These are phyloP conservation scores for Backusella morwellensis DNA, from an alignment of 192 early-diverging fungal genomes.

Conservation along the genomic window DNA sequence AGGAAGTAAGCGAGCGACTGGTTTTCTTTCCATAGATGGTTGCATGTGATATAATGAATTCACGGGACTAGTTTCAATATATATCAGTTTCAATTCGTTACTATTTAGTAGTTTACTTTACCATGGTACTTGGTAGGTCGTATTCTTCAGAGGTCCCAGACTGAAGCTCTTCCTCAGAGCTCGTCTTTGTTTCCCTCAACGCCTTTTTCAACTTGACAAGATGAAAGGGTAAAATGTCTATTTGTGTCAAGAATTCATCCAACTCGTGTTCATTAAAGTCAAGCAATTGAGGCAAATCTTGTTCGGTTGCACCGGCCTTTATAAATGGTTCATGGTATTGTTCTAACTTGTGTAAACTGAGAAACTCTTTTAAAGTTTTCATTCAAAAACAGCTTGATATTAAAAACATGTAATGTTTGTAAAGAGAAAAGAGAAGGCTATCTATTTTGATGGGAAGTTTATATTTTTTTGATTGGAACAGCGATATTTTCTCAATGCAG, in stretches of 20 bases:
- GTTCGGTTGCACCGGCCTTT: constrained; percentile 48
- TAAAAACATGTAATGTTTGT: not conserved
- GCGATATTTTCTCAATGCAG: not conserved
- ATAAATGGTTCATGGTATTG: constrained; percentile 45
- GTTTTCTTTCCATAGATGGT: constrained; percentile 56
- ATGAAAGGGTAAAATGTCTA: constrained; percentile 55
- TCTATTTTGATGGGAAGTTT: not conserved
- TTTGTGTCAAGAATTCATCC: constrained; percentile 41
- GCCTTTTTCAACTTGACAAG: constrained; percentile 46
- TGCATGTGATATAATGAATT: constrained; percentile 49
- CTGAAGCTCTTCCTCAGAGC: constrained; percentile 13
- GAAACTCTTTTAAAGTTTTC: constrained; percentile 43
- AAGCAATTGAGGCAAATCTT: constrained; percentile 45
- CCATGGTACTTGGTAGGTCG: not conserved
- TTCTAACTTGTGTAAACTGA: constrained; percentile 47
- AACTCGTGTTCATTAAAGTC: constrained; percentile 53
- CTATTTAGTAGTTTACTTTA: not conserved
- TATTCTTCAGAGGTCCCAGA: not conserved
- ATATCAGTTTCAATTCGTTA: not conserved
- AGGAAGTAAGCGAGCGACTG: constrained; percentile 45
- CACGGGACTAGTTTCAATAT: constrained; percentile 25
- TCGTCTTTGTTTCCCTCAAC: constrained; percentile 41
- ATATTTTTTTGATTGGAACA: constrained; percentile 1
- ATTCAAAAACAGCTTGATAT: constrained; percentile 13
- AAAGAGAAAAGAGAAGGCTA: not conserved